Conservation (phyloP, 495 filamentous ascomycete genomes). For the Penicillium arizonense region DNA sequence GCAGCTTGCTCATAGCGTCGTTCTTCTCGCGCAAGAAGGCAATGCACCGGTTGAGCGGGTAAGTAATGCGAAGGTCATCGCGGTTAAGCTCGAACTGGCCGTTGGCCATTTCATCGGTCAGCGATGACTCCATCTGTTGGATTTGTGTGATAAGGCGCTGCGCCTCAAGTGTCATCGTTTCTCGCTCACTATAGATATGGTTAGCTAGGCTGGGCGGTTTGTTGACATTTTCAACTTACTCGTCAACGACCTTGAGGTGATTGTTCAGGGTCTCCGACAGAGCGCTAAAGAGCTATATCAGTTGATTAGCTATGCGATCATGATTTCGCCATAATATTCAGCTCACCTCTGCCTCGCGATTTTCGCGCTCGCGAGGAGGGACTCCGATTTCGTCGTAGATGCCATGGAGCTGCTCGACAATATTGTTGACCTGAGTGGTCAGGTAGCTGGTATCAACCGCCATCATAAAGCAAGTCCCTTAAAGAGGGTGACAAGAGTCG, state of each 20-base stretch:
- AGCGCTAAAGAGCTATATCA: conserved; percentile 72
- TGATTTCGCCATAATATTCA: background rate
- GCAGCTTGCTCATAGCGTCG: conserved; percentile 69
- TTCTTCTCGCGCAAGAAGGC: conserved; percentile 82
- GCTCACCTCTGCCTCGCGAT: conserved; percentile 79
- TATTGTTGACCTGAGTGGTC: conserved; percentile 89
- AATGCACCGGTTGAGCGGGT: conserved; percentile 76
- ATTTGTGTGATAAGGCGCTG: conserved; percentile 79
- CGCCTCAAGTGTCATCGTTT: conserved; percentile 82
- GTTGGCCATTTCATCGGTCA: conserved; percentile 69
- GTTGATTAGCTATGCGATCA: background rate
- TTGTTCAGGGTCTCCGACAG: conserved; percentile 84
- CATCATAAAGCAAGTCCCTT: conserved; percentile 49
- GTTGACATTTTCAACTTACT: conserved; percentile 41
- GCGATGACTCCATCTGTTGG: conserved; percentile 87
- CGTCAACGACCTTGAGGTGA: conserved; percentile 74
- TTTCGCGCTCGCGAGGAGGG: conserved; percentile 82
- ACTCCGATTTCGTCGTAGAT: conserved; percentile 97
- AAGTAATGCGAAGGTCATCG: conserved; percentile 69
- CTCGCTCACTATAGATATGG: conserved; percentile 67
- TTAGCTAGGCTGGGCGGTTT: conserved; percentile 6
- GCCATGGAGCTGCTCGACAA: conserved; percentile 84
- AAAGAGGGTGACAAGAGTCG: background rate
- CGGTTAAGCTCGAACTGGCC: conserved; percentile 61
- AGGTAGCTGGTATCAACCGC: conserved; percentile 86